Base-by-base conservation (phyloP, 306 rosid species). In the Quercus berberidifolia region DNA sequence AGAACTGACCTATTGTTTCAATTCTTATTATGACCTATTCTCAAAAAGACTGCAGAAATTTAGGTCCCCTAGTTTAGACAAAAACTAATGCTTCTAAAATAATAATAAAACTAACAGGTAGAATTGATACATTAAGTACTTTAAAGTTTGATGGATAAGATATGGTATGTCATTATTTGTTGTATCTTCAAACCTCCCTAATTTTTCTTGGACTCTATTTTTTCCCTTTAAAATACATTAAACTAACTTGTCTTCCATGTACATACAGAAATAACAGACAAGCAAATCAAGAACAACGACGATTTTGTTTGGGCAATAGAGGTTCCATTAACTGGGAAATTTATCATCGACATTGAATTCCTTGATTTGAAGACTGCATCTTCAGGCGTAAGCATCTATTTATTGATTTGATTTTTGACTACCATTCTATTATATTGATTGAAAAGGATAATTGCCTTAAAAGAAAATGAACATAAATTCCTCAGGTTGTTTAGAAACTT, bases 271-370 rank as follows among this genome's bases (percentile, higher is more conserved):
- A 81, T 96, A 20, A 89, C 74, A 80, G 97, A 96, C 86, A 96
- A 71, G 78, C 83, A 88, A 88, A 83, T 96, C 63, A 96, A 90
- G 85, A 90, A 63, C 83, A 91, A 85, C 79, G 99, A 95, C 21
- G 99, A 91, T 77, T 96, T 96, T 79, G 91, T 93, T 78, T 96
- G 99, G 99, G 86, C 92, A 76, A 80, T 93, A 73, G 99, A 96
- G 87, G 93, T 93, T 79, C 98, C 99, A 38, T 80, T 96, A 58
- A 89, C 98, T 3, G 99, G 99, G 52, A 96, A 96, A 80, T 91
- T 91, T 94, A 91, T 96, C 52, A 93, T 96, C 33, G 99, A 96
- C 73, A 89, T 96, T 52, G 98, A 96, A 83, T 96, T 96, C 86
- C 93, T 93, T 62, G 99, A 96, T 83, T 86, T 96, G 90, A 96